Evolutionary conservation across 306 rosid species (phyloP).

Genomic region (Glycine tomentella): DNA sequence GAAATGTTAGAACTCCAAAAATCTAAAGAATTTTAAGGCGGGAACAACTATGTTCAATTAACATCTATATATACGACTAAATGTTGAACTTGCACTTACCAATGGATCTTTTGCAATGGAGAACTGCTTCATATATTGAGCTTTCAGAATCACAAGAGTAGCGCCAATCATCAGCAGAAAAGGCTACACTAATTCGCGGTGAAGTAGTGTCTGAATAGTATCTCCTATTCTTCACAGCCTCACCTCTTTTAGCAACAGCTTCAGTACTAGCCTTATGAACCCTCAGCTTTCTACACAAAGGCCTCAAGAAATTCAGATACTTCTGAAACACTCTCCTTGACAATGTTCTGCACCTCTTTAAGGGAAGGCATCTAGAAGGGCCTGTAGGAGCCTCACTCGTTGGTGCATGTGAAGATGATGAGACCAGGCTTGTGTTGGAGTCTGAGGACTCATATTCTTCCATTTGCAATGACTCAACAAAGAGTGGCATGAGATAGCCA

Average conservation of each 20-base stretch:
- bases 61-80: background rate
- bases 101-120: conserved; percentile 96
- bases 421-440: conserved; percentile 49
- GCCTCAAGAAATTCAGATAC: conserved; percentile 78
- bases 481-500: conserved; percentile 83
- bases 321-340: conserved; percentile 74
- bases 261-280: conserved; percentile 62
- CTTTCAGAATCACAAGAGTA: conserved; percentile 95
- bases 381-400: conserved; percentile 44
- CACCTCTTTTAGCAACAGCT: conserved; percentile 57
- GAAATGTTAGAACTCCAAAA: conserved; percentile 14
- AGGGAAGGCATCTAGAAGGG: conserved; percentile 65
- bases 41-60: background rate
- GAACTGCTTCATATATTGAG: conserved; percentile 98
- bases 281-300: conserved; percentile 69
- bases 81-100: conserved; percentile 52
- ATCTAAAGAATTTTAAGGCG: background rate
- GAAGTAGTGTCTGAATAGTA: conserved; percentile 67
- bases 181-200: conserved; percentile 76
- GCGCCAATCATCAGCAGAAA: conserved; percentile 83
- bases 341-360: conserved; percentile 73
- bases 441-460: conserved; percentile 62
- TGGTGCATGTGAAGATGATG: conserved; percentile 56
- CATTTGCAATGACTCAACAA: conserved; percentile 71
- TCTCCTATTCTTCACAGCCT: conserved; percentile 60